Base-by-base conservation (phyloP, 768 basidiomycete species). In the Xerocomus brunneocitrinus region DNA sequence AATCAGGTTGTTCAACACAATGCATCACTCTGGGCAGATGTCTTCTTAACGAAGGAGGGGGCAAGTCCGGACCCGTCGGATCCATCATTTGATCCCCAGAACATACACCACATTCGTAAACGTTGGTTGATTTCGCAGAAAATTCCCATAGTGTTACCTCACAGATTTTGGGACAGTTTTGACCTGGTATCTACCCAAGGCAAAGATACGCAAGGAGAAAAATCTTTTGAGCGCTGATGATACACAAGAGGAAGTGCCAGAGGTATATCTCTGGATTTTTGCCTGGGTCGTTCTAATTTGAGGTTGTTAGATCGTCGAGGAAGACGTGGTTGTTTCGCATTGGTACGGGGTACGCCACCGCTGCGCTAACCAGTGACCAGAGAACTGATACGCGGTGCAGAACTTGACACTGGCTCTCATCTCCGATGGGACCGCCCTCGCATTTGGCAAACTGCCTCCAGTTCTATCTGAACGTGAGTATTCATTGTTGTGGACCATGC, bases 341-440 rank as follows among this genome's bases (percentile, higher is more conserved):
- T 99, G 94, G 89, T 82, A 91, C 61, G 75, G 73, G 61, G 90
- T 88, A 61, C 49, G 73, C 71, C 42, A 40, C 48, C 31, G 41
- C 48, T 30, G 47, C 31, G 31, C 38, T 39, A 28, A 51, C 55
- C 47, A n/a, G 31, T 38, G 7, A 28, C 41, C 39, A 22, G 47
- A n/a, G 49, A 19, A 31, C 36, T 63, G 36, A 61, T 55, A 25
- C 19, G 2, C 22, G 31, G 36, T 44, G 4, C 67, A 92, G 84
- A 98, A 98, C 68, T 65, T 99, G 19, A 97, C 94, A 0, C 69
- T 99, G 34, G 88, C 88, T 6, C 74, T 99, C 39, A 74, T 98
- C 38, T 89, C 90, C 19, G 88, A 94, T 58, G 74, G 74, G n/a
- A 61, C 74, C 2, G 63, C 72, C 1, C 53, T 97, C 40, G 77